Evolutionary conservation across 2,329 filamentous ascomycete species (phyloP).

Genomic region (Trichoderma hamatum): DNA sequence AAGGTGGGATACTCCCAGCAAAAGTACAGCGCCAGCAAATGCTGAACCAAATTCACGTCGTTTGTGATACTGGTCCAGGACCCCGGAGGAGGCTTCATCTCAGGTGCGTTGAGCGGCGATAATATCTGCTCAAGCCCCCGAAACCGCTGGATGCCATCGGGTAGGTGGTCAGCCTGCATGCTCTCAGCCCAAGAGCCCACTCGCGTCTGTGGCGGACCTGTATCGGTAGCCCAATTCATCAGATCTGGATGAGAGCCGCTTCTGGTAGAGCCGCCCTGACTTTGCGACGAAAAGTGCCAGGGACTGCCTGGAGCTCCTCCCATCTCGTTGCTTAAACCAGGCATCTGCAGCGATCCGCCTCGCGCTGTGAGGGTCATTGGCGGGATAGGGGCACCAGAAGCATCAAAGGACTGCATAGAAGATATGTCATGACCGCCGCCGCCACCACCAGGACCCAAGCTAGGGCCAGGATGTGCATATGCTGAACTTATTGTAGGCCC

Average conservation of each 20-base stretch:
- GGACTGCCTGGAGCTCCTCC: conserved; percentile 46
- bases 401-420: conserved; percentile 37
- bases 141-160: conserved; percentile 41
- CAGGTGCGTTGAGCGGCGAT: conserved; percentile 49
- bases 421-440: conserved; percentile 28
- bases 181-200: conserved; percentile 56
- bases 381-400: conserved; percentile 31
- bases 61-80: conserved; percentile 65
- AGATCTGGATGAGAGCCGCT: conserved; percentile 52
- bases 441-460: not conserved
- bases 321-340: conserved; percentile 42
- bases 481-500: conserved; percentile 30
- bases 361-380: conserved; percentile 40
- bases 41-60: conserved; percentile 62
- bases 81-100: conserved; percentile 46
- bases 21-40: conserved; percentile 69
- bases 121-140: conserved; percentile 53
- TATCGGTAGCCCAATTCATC: conserved; percentile 51
- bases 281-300: conserved; percentile 53
- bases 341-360: conserved; percentile 36
- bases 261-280: conserved; percentile 50
- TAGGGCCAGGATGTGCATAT: conserved; percentile 33
- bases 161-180: conserved; percentile 41
- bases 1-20: conserved; percentile 79
- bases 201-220: conserved; percentile 47